A percentile compares a stretch with the other conserved stretches of the same genome.
Evolutionary conservation across 2,329 filamentous ascomycete genomes (phyloP).

Genomic region (Trichoderma brevicompactum): DNA sequence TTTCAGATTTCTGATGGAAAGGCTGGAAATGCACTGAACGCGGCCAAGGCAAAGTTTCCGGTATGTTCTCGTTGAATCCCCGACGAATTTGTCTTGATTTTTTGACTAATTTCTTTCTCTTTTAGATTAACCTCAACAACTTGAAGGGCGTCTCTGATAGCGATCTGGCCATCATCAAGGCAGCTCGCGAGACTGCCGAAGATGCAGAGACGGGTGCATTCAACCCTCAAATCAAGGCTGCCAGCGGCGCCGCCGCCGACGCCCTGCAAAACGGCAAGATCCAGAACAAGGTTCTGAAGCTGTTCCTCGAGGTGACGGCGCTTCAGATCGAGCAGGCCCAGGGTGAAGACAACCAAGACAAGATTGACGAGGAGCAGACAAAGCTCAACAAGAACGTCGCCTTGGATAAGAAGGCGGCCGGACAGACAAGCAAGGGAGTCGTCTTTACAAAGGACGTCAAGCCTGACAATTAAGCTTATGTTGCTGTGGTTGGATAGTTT

Average conservation of each 20-base stretch:
- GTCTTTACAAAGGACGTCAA: constrained; percentile 3
- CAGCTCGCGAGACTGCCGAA: constrained; percentile 7
- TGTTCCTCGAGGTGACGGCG: constrained; percentile 10
- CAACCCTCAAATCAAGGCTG: constrained; percentile 4
- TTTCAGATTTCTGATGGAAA: constrained; percentile 8
- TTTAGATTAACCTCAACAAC: constrained; percentile 1
- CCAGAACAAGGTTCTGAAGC: constrained; percentile 18
- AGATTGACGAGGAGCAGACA: constrained; percentile 6
- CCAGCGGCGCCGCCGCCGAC: background rate
- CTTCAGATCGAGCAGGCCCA: constrained; percentile 20
- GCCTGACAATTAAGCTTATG: background rate
- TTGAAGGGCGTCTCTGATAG: background rate
- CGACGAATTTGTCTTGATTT: too few relatives aligned
- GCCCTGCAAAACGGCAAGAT: constrained; percentile 20
- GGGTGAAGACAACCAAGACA: background rate
- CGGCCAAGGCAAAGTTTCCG: constrained; percentile 8
- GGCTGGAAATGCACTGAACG: constrained; percentile 7
- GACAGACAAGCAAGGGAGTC: constrained; percentile 1
- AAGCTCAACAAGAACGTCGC: constrained; percentile 6
- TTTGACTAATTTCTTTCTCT: background rate
- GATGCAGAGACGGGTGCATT: constrained; percentile 11
- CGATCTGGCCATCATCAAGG: constrained; percentile 7
- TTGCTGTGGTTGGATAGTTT: too few relatives aligned
- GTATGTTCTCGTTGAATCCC: background rate
- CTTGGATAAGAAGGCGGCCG: constrained; percentile 12